Evolutionary conservation across 352 stramenopile genomes (phyloP), one percentile per base, ranked within the genome.

Genomic region (Globisporangium uncinulatum): DNA sequence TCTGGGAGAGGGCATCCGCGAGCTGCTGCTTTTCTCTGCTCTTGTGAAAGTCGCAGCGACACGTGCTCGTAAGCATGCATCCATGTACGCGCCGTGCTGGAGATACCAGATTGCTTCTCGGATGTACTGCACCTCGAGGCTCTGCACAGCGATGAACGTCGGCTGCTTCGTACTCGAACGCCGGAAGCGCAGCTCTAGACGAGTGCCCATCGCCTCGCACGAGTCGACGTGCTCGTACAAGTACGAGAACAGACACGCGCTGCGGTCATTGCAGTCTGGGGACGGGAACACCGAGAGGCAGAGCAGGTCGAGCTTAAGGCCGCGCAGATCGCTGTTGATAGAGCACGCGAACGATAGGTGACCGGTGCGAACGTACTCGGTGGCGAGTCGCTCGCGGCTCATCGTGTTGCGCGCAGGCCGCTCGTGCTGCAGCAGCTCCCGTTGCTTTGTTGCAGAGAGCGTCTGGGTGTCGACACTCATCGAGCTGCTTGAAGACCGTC

Each of bases 161-260:
- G 80, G 80, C 39, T 88, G 80, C 51, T 90, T 90, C 0, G 72
- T 65, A 0, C 50, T 72, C 10, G 62, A 71, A n/a, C 66, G 73
- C 32, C 49, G 57, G 17, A 89, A 86, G 8, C 74, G 76, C 6
- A 91, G 59, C 51, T 88, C 75, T 2, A 91, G 56, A 0, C 76
- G 69, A 5, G 66, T 72, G 7, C 64, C 63, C 6, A 54, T 44
- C 1, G 74, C 68, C 42, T 86, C 68, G 41, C 79, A 92, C 1
- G 61, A 64, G 17, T 85, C 76, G 4, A 90, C 57, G 47, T 74
- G 63, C 11, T 83, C 73, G 54, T 87, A 89, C 11, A 49, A 50
- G 43, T 90, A 90, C 36, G 69, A 83, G 59, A 90, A 87, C 49
- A 89, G 63, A 48, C 71, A 89, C 11, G 82, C 82, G 19, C 68